Evolutionary conservation across 192 early-diverging fungal genomes (phyloP).

Genomic region (Coemansia sp.): DNA sequence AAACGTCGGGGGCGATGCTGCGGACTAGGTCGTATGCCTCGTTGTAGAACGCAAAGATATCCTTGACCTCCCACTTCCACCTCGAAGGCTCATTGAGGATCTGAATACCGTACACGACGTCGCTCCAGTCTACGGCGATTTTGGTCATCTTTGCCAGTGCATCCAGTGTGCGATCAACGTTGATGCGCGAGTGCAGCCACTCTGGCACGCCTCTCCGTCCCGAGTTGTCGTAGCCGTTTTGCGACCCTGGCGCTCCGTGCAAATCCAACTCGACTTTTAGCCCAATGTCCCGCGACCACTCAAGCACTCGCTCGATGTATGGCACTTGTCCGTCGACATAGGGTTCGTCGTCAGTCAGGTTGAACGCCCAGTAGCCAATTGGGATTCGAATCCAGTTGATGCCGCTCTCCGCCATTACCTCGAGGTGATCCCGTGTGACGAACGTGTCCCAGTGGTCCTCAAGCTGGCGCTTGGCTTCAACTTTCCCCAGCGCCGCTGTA

Average conservation of each 20-base stretch:
- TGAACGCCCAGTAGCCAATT: constrained; percentile 65
- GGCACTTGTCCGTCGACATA: constrained; percentile 53
- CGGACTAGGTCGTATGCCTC: constrained; percentile 52
- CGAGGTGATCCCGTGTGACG: constrained; percentile 58
- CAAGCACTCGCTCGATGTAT: constrained; percentile 58
- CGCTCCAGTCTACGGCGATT: constrained; percentile 57
- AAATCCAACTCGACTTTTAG: constrained; percentile 63
- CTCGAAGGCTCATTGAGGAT: constrained; percentile 54
- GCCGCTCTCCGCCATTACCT: constrained; percentile 44
- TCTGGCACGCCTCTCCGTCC: constrained; percentile 55
- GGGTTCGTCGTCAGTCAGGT: constrained; percentile 57
- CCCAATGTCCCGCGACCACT: constrained; percentile 56
- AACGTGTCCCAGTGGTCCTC: constrained; percentile 61
- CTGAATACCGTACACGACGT: constrained; percentile 52
- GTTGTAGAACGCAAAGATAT: constrained; percentile 54
- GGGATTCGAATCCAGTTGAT: constrained; percentile 64
- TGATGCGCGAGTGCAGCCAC: constrained; percentile 46
- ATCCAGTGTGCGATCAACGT: constrained; percentile 60
- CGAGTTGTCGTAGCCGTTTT: constrained; percentile 64
- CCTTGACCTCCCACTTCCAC: constrained; percentile 46
- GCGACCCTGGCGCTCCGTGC: constrained; percentile 63
- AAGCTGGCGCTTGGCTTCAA: constrained; percentile 44
- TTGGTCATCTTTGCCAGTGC: constrained; percentile 59
- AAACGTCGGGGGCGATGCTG: constrained; percentile 27
- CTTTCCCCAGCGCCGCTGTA: constrained; percentile 40